Conservation (phyloP, 305 asterid genomes). For the Coffea humblotiana region DNA sequence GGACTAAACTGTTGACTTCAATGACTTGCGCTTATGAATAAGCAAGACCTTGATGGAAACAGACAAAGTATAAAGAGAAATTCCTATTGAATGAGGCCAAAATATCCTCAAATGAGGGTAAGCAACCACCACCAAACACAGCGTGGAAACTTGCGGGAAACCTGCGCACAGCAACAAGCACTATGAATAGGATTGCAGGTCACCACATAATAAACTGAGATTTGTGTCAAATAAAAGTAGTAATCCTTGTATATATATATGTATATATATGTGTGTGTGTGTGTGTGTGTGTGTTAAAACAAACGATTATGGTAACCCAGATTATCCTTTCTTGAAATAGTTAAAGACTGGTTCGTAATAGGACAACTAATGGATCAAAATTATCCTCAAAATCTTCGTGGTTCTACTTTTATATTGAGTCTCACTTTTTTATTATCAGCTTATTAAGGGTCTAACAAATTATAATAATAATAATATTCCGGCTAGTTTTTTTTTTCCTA, state of each 20-base stretch:
- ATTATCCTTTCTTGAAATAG: background rate
- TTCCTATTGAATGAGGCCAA: conserved; percentile 7
- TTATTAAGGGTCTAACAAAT: background rate
- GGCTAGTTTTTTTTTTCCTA: too few species aligned
- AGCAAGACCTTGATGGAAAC: background rate
- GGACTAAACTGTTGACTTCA: background rate
- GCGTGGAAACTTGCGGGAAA: background rate
- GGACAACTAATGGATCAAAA: background rate
- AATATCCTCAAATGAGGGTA: conserved; percentile 16
- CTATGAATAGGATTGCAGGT: background rate
- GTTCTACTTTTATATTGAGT: background rate
- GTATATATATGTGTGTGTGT: too few species aligned
- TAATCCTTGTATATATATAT: background rate
- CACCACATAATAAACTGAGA: background rate
- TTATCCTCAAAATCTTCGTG: background rate
- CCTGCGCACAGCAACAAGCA: background rate
- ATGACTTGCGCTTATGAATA: background rate
- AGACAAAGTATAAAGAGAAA: background rate
- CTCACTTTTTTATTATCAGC: background rate
- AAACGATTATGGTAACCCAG: background rate
- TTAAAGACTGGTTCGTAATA: background rate
- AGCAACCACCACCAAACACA: background rate
- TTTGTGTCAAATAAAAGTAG: background rate
- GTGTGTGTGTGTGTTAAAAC: too few species aligned
- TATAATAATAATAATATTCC: too few species aligned